A percentile compares a stretch with the other conserved stretches of the same genome.
These are phyloP conservation scores for Nematodospora valgi DNA, from an alignment of 805 yeast genomes.

Conservation along the genomic window DNA sequence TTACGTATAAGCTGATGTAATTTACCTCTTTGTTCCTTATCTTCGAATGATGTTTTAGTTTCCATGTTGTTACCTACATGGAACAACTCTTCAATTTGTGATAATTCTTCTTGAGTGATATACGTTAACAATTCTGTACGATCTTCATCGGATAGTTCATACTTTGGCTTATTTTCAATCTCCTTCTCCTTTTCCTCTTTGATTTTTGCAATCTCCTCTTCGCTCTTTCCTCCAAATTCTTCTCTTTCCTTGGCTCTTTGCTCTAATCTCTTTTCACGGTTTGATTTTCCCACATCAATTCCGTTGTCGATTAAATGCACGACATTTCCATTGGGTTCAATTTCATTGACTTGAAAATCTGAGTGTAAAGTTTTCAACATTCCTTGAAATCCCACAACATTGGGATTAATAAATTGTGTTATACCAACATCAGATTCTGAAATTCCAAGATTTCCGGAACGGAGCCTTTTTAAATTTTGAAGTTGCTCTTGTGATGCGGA, in stretches of 20 bases:
- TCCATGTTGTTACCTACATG: slow-evolving; percentile 51
- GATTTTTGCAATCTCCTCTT: slow-evolving; percentile 30
- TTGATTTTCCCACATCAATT: slow-evolving; percentile 42
- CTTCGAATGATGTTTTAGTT: slow-evolving; percentile 54
- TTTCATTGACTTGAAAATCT: slow-evolving; percentile 92
- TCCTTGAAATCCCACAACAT: slow-evolving; percentile 65
- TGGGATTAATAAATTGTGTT: slow-evolving; percentile 56
- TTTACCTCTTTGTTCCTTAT: slow-evolving; percentile 70
- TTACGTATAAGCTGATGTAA: slow-evolving; percentile 75
- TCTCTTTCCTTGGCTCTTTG: slow-evolving; percentile 38
- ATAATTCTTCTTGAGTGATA: slow-evolving; percentile 61
- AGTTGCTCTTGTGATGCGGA: too few species aligned
- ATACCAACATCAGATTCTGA: slow-evolving; percentile 70
- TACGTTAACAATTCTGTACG: slow-evolving; percentile 45
- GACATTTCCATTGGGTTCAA: slow-evolving; percentile 63
- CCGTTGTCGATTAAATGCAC: slow-evolving; percentile 78
- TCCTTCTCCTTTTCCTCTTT: slow-evolving; percentile 20
- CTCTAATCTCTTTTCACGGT: slow-evolving; percentile 47
- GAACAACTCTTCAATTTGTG: slow-evolving; percentile 52
- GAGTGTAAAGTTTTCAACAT: slow-evolving; percentile 84
- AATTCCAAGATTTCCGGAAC: not conserved
- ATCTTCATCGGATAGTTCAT: slow-evolving; percentile 45
- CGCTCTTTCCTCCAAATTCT: slow-evolving; percentile 22
- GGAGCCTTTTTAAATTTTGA: too few species aligned
- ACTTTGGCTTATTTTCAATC: slow-evolving; percentile 23